phyloP scores from a whole-genome alignment of 768 basidiomycete species.

The Pleurotus citrinopileatus region DNA sequence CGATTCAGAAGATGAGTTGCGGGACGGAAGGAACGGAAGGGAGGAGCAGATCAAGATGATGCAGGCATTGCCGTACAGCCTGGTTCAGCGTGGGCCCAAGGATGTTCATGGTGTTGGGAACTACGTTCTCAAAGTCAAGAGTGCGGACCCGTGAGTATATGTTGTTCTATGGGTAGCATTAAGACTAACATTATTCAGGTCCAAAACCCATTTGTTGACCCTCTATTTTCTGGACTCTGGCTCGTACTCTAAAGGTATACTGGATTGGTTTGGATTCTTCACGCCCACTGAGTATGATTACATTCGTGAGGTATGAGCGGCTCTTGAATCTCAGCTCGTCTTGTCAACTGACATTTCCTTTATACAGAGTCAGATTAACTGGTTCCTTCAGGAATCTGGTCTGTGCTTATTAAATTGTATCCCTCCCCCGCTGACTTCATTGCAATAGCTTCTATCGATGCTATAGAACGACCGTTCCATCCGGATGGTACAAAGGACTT shows the following conservation, averaged over 20 bases:
- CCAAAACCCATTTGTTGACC: constrained; percentile 84
- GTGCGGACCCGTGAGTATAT: constrained; percentile 73
- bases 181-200: constrained; percentile 40
- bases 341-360: not conserved
- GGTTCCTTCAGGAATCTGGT: constrained; percentile 85
- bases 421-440: not conserved
- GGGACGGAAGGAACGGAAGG: constrained; percentile 43
- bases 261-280: constrained; percentile 63
- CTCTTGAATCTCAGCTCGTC: not conserved
- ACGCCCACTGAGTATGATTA: constrained; percentile 82
- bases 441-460: constrained; percentile 50
- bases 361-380: constrained; percentile 76
- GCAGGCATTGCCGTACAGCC: constrained; percentile 80
- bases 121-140: constrained; percentile 82
- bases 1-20: constrained; percentile 56
- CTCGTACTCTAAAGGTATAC: constrained; percentile 59
- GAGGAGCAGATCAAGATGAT: constrained; percentile 67
- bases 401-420: constrained; percentile 15
- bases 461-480: constrained; percentile 79
- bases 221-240: constrained; percentile 92
- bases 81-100: constrained; percentile 78
- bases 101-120: constrained; percentile 90
- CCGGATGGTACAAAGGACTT: constrained; percentile 77
- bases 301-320: constrained; percentile 59
- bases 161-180: not conserved